Percentiles rank a stretch among this genome's conserved stretches.
Evolutionary conservation across 768 basidiomycete species (phyloP).

Genomic region (Galerina sulciceps): DNA sequence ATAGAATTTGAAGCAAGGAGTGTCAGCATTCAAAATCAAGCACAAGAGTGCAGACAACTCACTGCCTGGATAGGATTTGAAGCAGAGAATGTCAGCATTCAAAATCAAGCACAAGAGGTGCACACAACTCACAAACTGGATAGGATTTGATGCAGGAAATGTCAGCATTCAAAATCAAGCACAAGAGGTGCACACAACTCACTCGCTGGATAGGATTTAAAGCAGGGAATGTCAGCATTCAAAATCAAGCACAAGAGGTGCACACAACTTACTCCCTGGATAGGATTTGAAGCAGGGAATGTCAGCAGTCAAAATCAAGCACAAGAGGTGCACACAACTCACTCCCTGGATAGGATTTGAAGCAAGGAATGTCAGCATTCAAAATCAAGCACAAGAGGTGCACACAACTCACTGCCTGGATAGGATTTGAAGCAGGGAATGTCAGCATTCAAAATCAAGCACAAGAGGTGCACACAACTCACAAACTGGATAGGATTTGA

Average conservation of each 20-base stretch:
- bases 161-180: slow-evolving; percentile 2
- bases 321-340: neutral
- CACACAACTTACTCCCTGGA: neutral
- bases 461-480: neutral
- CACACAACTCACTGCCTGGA: neutral
- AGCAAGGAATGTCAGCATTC: neutral
- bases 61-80: no score
- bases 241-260: neutral
- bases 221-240: neutral
- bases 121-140: neutral
- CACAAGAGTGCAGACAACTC: no score
- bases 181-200: neutral
- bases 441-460: neutral
- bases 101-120: no score
- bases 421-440: neutral
- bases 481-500: neutral
- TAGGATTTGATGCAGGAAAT: neutral
- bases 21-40: neutral
- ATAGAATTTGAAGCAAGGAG: neutral
- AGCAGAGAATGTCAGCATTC: no score
- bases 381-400: neutral
- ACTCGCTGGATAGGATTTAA: neutral
- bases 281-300: neutral
- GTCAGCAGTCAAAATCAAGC: neutral
- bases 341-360: neutral